These are phyloP conservation scores for Dioscorea cayenensis DNA, from an alignment of 116 monocot genomes.

Conservation along the genomic window DNA sequence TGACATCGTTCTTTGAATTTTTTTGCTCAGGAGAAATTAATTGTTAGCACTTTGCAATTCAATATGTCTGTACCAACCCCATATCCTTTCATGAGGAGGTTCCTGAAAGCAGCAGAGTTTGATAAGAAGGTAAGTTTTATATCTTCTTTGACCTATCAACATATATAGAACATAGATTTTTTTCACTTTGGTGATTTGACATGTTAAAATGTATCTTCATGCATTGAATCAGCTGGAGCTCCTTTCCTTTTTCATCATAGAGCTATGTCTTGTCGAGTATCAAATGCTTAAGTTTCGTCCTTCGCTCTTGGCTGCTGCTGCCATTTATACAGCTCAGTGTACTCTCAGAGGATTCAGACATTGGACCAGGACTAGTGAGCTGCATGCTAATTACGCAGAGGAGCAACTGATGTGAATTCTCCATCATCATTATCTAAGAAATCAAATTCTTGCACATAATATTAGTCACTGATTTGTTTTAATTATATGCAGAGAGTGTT, in stretches of 20 bases:
- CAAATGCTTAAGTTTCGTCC: slow-evolving; percentile 82
- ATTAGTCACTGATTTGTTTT: not conserved
- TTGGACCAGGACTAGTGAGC: slow-evolving; percentile 67
- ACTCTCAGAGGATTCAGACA: slow-evolving; percentile 53
- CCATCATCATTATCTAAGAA: not conserved
- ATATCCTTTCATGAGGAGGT: slow-evolving; percentile 76
- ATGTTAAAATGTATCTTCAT: not conserved
- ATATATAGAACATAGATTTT: not conserved
- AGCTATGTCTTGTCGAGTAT: slow-evolving; percentile 78
- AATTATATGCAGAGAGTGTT: slow-evolving; percentile 60
- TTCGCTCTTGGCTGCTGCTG: slow-evolving; percentile 76
- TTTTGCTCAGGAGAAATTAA: slow-evolving; percentile 47
- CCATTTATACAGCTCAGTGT: slow-evolving; percentile 86
- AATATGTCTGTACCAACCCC: slow-evolving; percentile 79
- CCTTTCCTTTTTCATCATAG: slow-evolving; percentile 77
- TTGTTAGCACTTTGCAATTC: slow-evolving; percentile 85
- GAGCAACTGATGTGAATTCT: slow-evolving; percentile 64
- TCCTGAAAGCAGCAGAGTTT: slow-evolving; percentile 57
- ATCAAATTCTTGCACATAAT: no score
- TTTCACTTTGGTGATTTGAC: not conserved
- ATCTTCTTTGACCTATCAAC: not conserved
- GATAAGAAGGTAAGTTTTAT: slow-evolving; percentile 44
- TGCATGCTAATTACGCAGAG: slow-evolving; percentile 58
- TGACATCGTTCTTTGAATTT: not conserved
- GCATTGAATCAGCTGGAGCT: slow-evolving; percentile 46